These are phyloP conservation scores for Fusarium stilboides DNA, from an alignment of 2,329 filamentous ascomycete genomes.

Conservation along the genomic window DNA sequence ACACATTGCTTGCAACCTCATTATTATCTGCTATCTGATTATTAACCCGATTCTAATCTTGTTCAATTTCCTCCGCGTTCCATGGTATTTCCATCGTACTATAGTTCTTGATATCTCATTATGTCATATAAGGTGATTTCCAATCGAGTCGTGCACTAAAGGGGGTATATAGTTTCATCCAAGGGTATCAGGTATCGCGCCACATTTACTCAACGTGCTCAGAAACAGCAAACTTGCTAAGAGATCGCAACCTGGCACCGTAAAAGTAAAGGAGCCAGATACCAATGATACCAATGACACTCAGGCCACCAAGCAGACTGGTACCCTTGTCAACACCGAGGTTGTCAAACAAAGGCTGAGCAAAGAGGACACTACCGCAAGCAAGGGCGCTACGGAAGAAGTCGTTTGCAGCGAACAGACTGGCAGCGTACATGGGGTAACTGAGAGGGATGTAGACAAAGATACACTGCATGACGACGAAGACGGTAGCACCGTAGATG, in stretches of 20 bases:
- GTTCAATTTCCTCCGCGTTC: background rate
- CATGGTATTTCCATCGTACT: constrained; percentile 33
- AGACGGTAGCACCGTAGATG: constrained; percentile 67
- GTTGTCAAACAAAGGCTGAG: constrained; percentile 71
- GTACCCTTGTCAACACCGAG: constrained; percentile 72
- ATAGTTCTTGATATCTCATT: constrained; percentile 1
- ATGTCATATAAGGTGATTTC: constrained; percentile 1
- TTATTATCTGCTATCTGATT: constrained; percentile 11
- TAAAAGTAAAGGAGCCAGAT: constrained; percentile 73
- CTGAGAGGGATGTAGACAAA: constrained; percentile 72
- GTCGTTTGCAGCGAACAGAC: constrained; percentile 73
- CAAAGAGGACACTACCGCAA: constrained; percentile 72
- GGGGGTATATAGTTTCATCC: background rate
- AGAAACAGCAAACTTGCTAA: constrained; percentile 70
- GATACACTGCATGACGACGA: constrained; percentile 72
- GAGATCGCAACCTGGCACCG: constrained; percentile 67
- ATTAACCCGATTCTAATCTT: constrained; percentile 13
- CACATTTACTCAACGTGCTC: constrained; percentile 36
- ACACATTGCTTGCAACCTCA: constrained; percentile 4
- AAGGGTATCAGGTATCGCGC: background rate
- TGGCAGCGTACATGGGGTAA: constrained; percentile 71
- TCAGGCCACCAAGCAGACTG: constrained; percentile 70
- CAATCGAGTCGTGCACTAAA: background rate
- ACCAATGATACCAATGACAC: constrained; percentile 68
- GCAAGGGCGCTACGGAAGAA: constrained; percentile 72